Percentiles rank a stretch among this genome's conserved stretches.
These are phyloP conservation scores for Citrus australasica DNA, from an alignment of 345 rosid species.

Conservation along the genomic window DNA sequence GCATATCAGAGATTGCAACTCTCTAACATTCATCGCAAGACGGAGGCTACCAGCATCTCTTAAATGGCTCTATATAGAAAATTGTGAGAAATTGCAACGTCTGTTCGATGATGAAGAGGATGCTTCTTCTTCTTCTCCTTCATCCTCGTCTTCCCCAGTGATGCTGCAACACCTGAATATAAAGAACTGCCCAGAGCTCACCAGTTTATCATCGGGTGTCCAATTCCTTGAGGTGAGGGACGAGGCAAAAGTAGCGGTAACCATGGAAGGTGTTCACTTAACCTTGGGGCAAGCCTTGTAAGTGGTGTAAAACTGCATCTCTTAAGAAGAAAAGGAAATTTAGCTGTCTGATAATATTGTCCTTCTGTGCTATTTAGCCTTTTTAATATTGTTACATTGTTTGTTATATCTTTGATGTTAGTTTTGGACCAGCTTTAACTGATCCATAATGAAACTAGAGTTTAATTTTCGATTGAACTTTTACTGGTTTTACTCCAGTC, in stretches of 20 bases:
- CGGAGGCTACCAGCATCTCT: background rate
- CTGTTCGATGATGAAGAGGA: background rate
- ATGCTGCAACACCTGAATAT: conserved; percentile 30
- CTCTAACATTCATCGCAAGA: background rate
- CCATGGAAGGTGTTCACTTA: conserved; percentile 56
- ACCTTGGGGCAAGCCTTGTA: conserved; percentile 89
- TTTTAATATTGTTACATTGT: background rate
- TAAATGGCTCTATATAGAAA: background rate
- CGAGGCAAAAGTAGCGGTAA: conserved; percentile 83
- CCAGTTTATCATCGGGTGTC: conserved; percentile 80
- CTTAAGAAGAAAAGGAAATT: conserved; percentile 46
- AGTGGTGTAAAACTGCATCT: conserved; percentile 62
- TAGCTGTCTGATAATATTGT: background rate
- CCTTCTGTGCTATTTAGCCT: background rate
- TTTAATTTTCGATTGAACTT: background rate
- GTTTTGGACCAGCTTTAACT: background rate
- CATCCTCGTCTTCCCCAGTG: background rate
- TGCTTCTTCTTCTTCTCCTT: background rate
- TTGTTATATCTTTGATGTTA: background rate
- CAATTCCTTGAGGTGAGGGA: conserved; percentile 72
- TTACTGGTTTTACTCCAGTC: background rate
- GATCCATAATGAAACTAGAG: background rate
- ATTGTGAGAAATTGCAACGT: background rate
- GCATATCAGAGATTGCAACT: background rate
- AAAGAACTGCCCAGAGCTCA: background rate